phyloP scores from a whole-genome alignment of 2,329 filamentous ascomycete species.

The Neurospora sp. region DNA sequence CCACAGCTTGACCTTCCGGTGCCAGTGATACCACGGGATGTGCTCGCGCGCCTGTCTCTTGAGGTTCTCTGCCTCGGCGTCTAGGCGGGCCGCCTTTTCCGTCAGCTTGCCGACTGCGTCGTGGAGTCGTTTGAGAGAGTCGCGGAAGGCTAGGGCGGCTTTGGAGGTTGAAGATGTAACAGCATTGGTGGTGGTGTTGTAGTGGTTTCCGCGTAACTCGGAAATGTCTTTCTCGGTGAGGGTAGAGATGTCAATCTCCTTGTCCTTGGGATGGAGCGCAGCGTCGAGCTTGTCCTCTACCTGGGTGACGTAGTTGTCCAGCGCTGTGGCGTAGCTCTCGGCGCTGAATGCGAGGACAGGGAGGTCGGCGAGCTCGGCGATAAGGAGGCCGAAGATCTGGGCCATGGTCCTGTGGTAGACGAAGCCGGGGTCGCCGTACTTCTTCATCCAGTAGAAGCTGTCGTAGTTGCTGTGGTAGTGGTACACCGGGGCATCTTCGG shows the following conservation, averaged over 20 bases:
- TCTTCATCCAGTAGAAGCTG: slow-evolving; percentile 80
- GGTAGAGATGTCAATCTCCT: slow-evolving; percentile 1
- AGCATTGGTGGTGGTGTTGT: slow-evolving; percentile 5
- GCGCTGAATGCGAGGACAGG: slow-evolving; percentile 56
- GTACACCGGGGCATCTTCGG: slow-evolving; percentile 46
- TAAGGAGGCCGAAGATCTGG: slow-evolving; percentile 53
- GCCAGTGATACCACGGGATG: slow-evolving; percentile 72
- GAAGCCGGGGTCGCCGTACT: slow-evolving; percentile 62
- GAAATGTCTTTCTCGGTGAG: slow-evolving; percentile 24
- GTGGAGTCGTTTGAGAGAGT: slow-evolving; percentile 23
- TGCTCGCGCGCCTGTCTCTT: slow-evolving; percentile 30
- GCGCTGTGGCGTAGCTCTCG: slow-evolving; percentile 50
- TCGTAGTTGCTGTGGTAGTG: slow-evolving; percentile 92
- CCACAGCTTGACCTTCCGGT: slow-evolving; percentile 47
- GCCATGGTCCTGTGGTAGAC: slow-evolving; percentile 58
- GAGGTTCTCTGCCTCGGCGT: slow-evolving; percentile 26
- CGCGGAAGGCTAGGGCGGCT: slow-evolving; percentile 9
- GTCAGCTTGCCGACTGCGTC: slow-evolving; percentile 24
- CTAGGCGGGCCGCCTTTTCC: slow-evolving; percentile 33
- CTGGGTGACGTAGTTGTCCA: slow-evolving; percentile 42
- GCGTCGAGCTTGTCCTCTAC: slow-evolving; percentile 39
- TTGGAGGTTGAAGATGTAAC: not conserved
- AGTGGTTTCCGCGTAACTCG: slow-evolving; percentile 23
- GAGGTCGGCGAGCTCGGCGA: slow-evolving; percentile 51
- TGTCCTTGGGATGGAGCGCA: slow-evolving; percentile 1